Base-by-base conservation (phyloP, 1,139 yeast species). In the Yamadazyma sp. region DNA sequence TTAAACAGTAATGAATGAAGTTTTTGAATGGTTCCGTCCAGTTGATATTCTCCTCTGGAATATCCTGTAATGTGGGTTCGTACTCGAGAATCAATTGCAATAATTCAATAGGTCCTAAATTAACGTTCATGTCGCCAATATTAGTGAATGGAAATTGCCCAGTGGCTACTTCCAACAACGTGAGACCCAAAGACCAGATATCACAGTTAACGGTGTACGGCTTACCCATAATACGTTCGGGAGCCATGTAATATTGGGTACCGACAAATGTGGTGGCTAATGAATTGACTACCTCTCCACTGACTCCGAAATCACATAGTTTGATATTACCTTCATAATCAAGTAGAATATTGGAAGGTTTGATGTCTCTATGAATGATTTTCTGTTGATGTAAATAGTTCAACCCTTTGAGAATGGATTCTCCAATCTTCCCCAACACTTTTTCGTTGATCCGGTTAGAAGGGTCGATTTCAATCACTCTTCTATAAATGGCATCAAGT, bases 241-340 rank as follows among this genome's bases (percentile, higher is more conserved):
- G 98, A 0, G 97, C 97, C 98, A 92, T 92, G 61, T 92, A 92
- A 59, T 87, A 90, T 16, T 95, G 90, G 0, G 98, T 92, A 0
- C 98, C 98, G 0, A 96, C 94, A 57, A 90, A 92, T 0, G 98
- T 92, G 1, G 96, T 86, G 2, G 97, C 97, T 35, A 92, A 67
- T 0, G 97, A 88, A 59, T 90, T 85, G 17, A 90, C 97, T 11
- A 92, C 96, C 55, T 89, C 96, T 9, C 98, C 97, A 53, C 95
- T 84, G 24, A 92, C 98, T n/a, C 98, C 98, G 66, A 92, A 92
- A 65, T 92, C 98, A 64, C 98, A 92, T 34, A 92, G 68, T 59
- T 92, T 92, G 37, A 90, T 90, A 53, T 86, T 82, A 3, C 98
- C 98, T 8, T 66, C 53, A 2, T 64, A 60, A 54, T 87, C 92